Conservation (phyloP, 768 basidiomycete species). For the Lactarius trivialis region DNA sequence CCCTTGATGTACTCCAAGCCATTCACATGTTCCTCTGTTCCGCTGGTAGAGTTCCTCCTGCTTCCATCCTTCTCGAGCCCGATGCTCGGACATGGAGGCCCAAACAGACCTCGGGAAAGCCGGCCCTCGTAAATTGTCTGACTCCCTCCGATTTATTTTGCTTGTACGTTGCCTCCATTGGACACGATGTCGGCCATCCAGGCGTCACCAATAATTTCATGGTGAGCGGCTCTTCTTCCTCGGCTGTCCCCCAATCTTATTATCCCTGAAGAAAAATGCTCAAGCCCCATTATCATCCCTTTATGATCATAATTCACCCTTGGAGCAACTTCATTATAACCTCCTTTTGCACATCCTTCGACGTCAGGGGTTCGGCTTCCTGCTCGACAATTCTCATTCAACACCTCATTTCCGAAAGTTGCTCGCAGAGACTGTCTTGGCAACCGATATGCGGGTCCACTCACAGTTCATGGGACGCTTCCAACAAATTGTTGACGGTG, state of each 20-base stretch:
- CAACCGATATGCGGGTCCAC: slow-evolving; percentile 95
- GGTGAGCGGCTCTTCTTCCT: slow-evolving; percentile 43
- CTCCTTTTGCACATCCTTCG: slow-evolving; percentile 76
- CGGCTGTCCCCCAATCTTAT: background rate
- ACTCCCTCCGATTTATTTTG: slow-evolving; percentile 73
- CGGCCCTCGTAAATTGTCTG: slow-evolving; percentile 32
- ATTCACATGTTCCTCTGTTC: slow-evolving; percentile 76
- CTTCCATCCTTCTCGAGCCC: slow-evolving; percentile 51
- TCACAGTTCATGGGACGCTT: slow-evolving; percentile 74
- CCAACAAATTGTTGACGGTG: slow-evolving; percentile 39
- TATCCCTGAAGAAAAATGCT: slow-evolving; percentile 74
- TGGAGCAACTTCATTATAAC: slow-evolving; percentile 89
- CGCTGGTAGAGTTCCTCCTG: slow-evolving; percentile 75
- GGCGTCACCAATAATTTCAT: slow-evolving; percentile 92
- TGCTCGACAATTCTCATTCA: slow-evolving; percentile 51
- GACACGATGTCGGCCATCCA: slow-evolving; percentile 96
- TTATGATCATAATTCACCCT: slow-evolving; percentile 82
- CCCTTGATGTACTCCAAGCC: slow-evolving; percentile 92
- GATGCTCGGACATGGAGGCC: slow-evolving; percentile 34
- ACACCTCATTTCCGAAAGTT: slow-evolving; percentile 59
- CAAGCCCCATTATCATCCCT: slow-evolving; percentile 80
- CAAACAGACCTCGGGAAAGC: slow-evolving; percentile 30
- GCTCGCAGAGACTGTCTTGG: slow-evolving; percentile 75
- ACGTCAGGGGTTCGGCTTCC: slow-evolving; percentile 62
- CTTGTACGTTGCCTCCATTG: slow-evolving; percentile 86